Base-by-base conservation (phyloP, 306 rosid species). In the Hippophae gyantsensis region DNA sequence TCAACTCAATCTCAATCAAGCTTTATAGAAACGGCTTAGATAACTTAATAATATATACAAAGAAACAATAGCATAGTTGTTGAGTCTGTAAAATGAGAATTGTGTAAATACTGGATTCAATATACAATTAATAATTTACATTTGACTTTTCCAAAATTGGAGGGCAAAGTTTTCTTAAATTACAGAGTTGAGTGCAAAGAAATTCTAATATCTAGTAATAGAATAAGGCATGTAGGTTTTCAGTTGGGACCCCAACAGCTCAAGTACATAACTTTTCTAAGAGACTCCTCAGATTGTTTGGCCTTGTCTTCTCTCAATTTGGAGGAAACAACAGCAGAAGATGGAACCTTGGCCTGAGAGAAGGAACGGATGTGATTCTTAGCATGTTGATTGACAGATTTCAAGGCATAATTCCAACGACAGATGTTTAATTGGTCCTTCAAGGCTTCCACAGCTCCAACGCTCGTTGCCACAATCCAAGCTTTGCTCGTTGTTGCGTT, bases 241-340 rank as follows among this genome's bases (percentile, higher is more conserved):
- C 38, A 48, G 42, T 84, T 80, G 40, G 86, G 84, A 58, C 79
- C 90, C 90, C 90, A 84, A 8, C 61, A 66, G 45, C 88, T 85
- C 70, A 82, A 78, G 65, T 75, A 85, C 86, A 82, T 82, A 43
- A 85, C 82, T 0, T 62, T 79, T 70, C 86, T 79, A 5, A 85
- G 70, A 66, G 94, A 75, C 42, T 79, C 94, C 72, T 85, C 89
- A 46, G 79, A 63, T 13, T 58, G 67, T 64, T 73, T 82, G 32
- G 38, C 48, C 48, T 70, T 56, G 43, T 74, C 82, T 26, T 79
- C 80, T 58, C 78, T 71, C 10, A 48, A 9, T 32, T 63, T 63
- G 7, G 58, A 40, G 48, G 51, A 56, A 2, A 81, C 43, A 56
- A 78, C 61, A 48, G 85, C n/a, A 41, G 73, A 65, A 23, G 72